Conservation (phyloP, 495 filamentous ascomycete species). For the Monascus purpureus region DNA sequence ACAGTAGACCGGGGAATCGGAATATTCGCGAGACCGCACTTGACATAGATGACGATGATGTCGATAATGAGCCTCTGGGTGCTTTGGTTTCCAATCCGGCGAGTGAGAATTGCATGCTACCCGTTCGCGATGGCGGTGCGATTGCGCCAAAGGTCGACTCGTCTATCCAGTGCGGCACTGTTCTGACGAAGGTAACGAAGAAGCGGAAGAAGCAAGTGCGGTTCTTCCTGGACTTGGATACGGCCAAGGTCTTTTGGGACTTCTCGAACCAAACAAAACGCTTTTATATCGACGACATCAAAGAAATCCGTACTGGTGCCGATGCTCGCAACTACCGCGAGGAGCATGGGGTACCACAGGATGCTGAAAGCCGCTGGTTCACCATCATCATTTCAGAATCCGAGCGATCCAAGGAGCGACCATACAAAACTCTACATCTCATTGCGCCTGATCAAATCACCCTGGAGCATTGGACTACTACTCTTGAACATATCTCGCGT, state of each 20-base stretch:
- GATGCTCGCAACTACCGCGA: conserved; percentile 82
- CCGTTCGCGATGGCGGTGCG: conserved; percentile 22
- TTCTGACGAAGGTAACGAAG: conserved; percentile 67
- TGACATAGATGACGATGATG: conserved; percentile 41
- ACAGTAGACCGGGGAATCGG: conserved; percentile 60
- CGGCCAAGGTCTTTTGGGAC: conserved; percentile 81
- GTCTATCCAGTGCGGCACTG: conserved; percentile 59
- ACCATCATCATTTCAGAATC: conserved; percentile 71
- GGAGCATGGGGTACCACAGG: conserved; percentile 54
- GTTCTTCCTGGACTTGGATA: conserved; percentile 65
- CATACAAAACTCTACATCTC: conserved; percentile 68
- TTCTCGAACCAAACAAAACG: conserved; percentile 60
- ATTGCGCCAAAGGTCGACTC: conserved; percentile 58
- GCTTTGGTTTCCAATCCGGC: conserved; percentile 21
- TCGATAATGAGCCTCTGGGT: conserved; percentile 47
- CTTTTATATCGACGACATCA: conserved; percentile 90
- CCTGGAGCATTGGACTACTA: conserved; percentile 67
- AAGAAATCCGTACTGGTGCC: conserved; percentile 71
- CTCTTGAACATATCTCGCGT: conserved; percentile 63
- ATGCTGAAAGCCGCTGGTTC: conserved; percentile 59
- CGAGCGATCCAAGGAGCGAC: conserved; percentile 49
- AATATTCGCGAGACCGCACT: conserved; percentile 33
- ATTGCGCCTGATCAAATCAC: conserved; percentile 55
- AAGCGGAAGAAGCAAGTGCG: conserved; percentile 60
- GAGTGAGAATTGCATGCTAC: conserved; percentile 19